These are phyloP conservation scores for Sisymbrium irio DNA, from an alignment of 345 rosid species.

Conservation along the genomic window DNA sequence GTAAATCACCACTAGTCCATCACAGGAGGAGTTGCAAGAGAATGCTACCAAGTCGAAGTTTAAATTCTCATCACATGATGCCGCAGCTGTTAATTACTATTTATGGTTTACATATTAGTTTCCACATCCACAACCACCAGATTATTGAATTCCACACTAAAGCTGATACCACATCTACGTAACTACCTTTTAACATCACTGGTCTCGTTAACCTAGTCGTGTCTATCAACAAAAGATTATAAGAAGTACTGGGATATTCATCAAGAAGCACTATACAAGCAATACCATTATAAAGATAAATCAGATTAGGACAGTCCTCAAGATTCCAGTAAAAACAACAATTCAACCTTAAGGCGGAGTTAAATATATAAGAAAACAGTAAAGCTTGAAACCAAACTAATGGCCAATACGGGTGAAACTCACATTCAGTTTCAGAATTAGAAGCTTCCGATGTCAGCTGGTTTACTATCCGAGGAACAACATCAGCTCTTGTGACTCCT, in stretches of 20 bases:
- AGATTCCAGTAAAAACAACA: not conserved
- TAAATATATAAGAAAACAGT: constrained; percentile 1
- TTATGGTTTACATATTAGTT: constrained; percentile 13
- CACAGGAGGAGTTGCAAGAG: constrained; percentile 7
- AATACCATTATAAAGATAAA: constrained; percentile 14
- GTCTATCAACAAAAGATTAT: not conserved
- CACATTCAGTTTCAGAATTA: constrained; percentile 81
- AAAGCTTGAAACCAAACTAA: constrained; percentile 6
- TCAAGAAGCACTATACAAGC: constrained; percentile 3
- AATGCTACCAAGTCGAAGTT: not conserved
- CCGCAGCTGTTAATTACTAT: not conserved
- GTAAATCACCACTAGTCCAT: constrained; percentile 25
- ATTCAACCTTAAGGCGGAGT: not conserved
- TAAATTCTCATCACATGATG: constrained; percentile 1
- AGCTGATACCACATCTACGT: constrained; percentile 8
- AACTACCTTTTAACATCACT: constrained; percentile 5
- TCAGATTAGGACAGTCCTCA: not conserved
- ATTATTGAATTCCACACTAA: not conserved
- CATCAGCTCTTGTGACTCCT: constrained; percentile 99
- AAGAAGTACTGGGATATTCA: constrained; percentile 2
- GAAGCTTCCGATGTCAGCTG: constrained; percentile 81
- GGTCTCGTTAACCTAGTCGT: not conserved
- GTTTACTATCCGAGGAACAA: constrained; percentile 79
- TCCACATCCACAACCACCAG: constrained; percentile 11
- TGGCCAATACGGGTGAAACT: not conserved